A percentile compares a stretch with the other conserved stretches of the same genome.
Conservation (phyloP, 176 grass and related monocot species). For the Melocanna baccifera region DNA sequence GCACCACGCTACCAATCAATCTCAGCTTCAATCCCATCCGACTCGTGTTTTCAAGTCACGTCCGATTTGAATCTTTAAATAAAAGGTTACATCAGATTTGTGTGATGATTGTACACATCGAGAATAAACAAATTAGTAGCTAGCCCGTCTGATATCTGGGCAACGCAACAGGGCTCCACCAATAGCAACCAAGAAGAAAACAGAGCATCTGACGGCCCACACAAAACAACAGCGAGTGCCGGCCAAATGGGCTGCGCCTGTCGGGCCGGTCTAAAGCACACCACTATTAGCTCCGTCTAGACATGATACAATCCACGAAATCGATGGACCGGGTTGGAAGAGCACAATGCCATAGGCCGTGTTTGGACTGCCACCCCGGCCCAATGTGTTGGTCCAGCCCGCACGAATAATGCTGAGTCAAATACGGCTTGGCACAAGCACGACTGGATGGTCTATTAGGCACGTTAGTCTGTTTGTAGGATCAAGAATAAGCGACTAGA, state of each 20-base stretch:
- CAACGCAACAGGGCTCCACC: background rate
- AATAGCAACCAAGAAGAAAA: background rate
- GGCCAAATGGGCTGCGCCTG: no score
- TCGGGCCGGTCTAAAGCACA: no score
- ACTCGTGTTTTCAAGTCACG: background rate
- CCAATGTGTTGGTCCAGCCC: no score
- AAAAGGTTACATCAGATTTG: background rate
- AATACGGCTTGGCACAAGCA: fast-evolving
- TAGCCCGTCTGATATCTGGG: background rate
- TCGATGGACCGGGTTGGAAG: no score
- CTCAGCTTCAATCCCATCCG: background rate
- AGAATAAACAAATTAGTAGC: background rate
- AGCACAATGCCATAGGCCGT: fast-evolving
- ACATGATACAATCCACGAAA: fast-evolving
- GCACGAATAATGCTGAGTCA: no score
- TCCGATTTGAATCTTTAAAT: background rate
- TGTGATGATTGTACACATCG: no score
- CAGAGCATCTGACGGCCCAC: background rate
- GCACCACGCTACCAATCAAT: background rate
- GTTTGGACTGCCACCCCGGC: no score
- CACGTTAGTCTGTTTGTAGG: no score
- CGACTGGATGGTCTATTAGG: no score
- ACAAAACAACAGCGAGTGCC: background rate
- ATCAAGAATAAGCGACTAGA: no score
- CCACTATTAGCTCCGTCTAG: fast-evolving